Base-by-base conservation (phyloP, 2,329 filamentous ascomycete species). In the Botryotinia convoluta region DNA sequence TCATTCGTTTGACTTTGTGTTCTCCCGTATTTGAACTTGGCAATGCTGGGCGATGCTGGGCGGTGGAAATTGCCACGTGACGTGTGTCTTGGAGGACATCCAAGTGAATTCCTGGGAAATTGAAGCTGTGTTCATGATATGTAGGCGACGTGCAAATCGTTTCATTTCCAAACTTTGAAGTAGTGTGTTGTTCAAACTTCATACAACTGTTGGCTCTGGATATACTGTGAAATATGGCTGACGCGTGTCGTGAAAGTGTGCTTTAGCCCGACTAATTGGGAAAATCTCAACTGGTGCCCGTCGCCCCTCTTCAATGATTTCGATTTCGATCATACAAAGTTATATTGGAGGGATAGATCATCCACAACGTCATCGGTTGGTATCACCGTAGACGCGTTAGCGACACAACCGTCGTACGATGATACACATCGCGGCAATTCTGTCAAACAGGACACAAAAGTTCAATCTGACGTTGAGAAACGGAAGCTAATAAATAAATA, bases 391-490 rank as follows among this genome's bases (percentile, higher is more conserved):
- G 51, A 37, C 65, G 65, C 65, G 48, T 35, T 69, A 42, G 64
- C 18, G 64, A 68, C 45, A 39, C 14, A 4, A 54, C 48, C 26
- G 64, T 67, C 26, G 29, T 26, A 39, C 64, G 45, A 67, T 39
- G 32, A 39, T 68, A 68, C 37, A 22, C n/a, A 22, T 57, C 35
- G 65, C 65, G 65, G 48, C 65, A 69, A 69, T 57, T 37, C 39
- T 57, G 65, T 57, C 37, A 69, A 57, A 57, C 65, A 69, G 12
- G 37, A 57, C 65, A 42, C 48, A 32, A n/a, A 69, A 8, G 18
- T 44, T 69, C 39, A 42, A 57, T 69, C 29, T 4, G 29, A 57
- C 37, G 48, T 69, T 16, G 35, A 68, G 22, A 4, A n/a, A 29
- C 16, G 3, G 45, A 54, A 57, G 26, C 16, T 68, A 32, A 57